These are phyloP conservation scores for Colletotrichum spinosum DNA, from an alignment of 2,329 filamentous ascomycete species.

Conservation along the genomic window DNA sequence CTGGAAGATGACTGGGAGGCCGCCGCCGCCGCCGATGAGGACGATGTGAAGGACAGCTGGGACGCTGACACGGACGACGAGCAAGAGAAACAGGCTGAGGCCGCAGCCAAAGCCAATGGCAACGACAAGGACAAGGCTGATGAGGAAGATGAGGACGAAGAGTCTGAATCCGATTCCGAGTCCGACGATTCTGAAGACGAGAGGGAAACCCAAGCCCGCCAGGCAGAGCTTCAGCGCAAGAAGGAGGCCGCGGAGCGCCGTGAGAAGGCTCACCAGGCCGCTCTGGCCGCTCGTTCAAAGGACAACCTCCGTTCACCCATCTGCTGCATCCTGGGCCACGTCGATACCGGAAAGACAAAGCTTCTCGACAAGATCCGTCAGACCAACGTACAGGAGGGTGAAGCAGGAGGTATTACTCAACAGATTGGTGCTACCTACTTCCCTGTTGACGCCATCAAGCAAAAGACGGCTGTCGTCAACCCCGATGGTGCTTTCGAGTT, in stretches of 20 bases:
- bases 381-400: constrained; percentile 98
- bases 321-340: constrained; percentile 99
- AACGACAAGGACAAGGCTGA: constrained; percentile 42
- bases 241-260: constrained; percentile 89
- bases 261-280: constrained; percentile 91
- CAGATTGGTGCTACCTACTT: constrained; percentile 99
- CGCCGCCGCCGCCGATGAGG: constrained; percentile 79
- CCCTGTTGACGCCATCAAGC: constrained; percentile 89
- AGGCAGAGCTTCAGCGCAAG: constrained; percentile 82
- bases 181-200: constrained; percentile 68
- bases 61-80: constrained; percentile 87
- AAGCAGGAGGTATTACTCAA: constrained; percentile 99
- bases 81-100: constrained; percentile 53
- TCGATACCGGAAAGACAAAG: constrained; percentile 99
- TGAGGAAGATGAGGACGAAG: constrained; percentile 63
- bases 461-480: constrained; percentile 96
- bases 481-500: constrained; percentile 90
- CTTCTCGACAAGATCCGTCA: constrained; percentile 97
- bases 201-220: constrained; percentile 77
- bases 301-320: constrained; percentile 97
- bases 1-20: constrained; percentile 90
- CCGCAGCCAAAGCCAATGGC: constrained; percentile 41
- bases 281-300: constrained; percentile 88
- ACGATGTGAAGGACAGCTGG: constrained; percentile 93
- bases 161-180: constrained; percentile 68